Conservation (phyloP, 129 eudicot genomes). For the carrot (Daucus carota) region DH1_v3.0 NC_030383.2:56751001-56751500, state of each 20-base stretch:
- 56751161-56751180: conserved; percentile 19
- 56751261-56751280: too few species aligned
- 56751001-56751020: too few species aligned
- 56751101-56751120: neutral
- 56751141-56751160: conserved; percentile 25
- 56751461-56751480: conserved; percentile 41
- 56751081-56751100: too few species aligned
- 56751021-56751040: too few species aligned
- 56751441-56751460: conserved; percentile 29
- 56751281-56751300: neutral
- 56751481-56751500: conserved; percentile 30
- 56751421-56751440: conserved; percentile 3
- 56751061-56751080: too few species aligned
- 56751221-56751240: neutral
- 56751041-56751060: too few species aligned
- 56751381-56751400: conserved; percentile 50
- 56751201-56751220: neutral
- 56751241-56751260: conserved; percentile 2
- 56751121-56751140: neutral
- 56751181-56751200: conserved; percentile 18
- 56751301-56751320: neutral
- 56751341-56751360: conserved; percentile 20
- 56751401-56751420: conserved; percentile 17
- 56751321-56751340: too few species aligned
- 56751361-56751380: conserved; percentile 52